Conservation (phyloP, 495 filamentous ascomycete species). For the Melanomma pulvis-pyrius region DNA sequence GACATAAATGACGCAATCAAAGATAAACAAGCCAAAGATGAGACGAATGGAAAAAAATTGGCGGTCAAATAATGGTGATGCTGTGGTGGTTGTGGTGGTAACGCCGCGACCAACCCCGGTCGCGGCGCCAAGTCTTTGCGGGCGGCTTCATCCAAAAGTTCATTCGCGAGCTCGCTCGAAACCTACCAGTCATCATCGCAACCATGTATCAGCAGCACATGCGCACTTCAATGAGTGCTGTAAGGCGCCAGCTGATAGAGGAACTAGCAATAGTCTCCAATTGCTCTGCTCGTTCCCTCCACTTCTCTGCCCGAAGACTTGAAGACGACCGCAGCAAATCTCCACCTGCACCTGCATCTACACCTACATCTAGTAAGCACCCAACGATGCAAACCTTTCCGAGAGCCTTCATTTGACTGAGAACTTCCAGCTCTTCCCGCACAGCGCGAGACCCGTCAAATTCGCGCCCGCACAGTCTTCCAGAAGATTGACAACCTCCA, state of each 20-base stretch:
- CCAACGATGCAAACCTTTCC: background rate
- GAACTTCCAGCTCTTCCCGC: background rate
- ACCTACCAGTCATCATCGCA: background rate
- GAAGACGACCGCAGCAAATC: conserved; percentile 4
- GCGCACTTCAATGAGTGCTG: conserved; percentile 30
- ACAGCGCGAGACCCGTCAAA: conserved; percentile 13
- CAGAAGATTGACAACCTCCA: conserved; percentile 10
- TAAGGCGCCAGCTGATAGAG: conserved; percentile 11
- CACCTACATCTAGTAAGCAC: too few species aligned
- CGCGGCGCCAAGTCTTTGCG: conserved; percentile 5
- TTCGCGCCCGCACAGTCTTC: conserved; percentile 1
- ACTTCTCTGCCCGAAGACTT: conserved; percentile 7
- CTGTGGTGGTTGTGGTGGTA: background rate
- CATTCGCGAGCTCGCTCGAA: background rate
- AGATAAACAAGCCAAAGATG: background rate
- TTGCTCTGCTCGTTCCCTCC: conserved; percentile 11
- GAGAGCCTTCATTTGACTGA: background rate
- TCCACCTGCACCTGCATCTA: background rate
- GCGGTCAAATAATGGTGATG: too few species aligned
- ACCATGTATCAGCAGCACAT: conserved; percentile 24
- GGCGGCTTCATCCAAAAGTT: background rate
- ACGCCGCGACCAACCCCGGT: background rate
- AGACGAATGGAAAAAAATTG: background rate
- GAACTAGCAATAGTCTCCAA: conserved; percentile 4
- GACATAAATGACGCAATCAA: background rate